Evolutionary conservation across 2,329 filamentous ascomycete genomes (phyloP), one percentile per base, ranked within the genome.

Genomic region (Ceratocystis eucalypticola): DNA sequence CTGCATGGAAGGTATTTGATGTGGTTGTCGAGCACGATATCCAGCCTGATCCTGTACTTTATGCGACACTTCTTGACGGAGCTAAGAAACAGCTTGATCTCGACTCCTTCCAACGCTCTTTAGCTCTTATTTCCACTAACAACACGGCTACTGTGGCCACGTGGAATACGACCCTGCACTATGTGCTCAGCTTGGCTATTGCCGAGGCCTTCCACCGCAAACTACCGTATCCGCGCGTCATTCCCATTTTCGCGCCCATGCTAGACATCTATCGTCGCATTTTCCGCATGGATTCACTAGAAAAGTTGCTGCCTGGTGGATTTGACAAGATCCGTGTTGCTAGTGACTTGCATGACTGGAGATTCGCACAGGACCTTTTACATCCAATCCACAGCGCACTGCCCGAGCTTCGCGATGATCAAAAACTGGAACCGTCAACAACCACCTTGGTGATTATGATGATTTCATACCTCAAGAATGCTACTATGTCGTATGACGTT

Each of bases 31-130:
- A 79, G 15, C 80, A 84, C 69, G 81, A 82, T 2, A 77, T 89
- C 17, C 73, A 81, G 65, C 82, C 89, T 0, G 85, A 95, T 73
- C 75, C 76, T 0, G 81, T 84, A 69, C 87, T 89, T 0, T 89
- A 86, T 72, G 79, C 85, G 0, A 84, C 85, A 33, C 77, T 96
- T 44, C 80, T 96, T 53, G 82, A 86, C 67, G 87, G 87, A 41
- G 87, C 88, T 64, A 89, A 90, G 70, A 72, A 73, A 3, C 78
- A 78, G 22, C 74, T 78, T 28, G 80, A 89, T 68, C 76, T 80
- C 3, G 74, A 77, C 2, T 79, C 80, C 30, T 77, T 91, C 25
- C 61, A 61, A 15, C 61, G 67, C 20, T 65, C 66, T 20, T 25
- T 69, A 22, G 45, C 44, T 6, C 50, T 69, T 4, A 68, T 68